phyloP scores from a whole-genome alignment of 148 eudicot genomes.

The Silene latifolia region DNA sequence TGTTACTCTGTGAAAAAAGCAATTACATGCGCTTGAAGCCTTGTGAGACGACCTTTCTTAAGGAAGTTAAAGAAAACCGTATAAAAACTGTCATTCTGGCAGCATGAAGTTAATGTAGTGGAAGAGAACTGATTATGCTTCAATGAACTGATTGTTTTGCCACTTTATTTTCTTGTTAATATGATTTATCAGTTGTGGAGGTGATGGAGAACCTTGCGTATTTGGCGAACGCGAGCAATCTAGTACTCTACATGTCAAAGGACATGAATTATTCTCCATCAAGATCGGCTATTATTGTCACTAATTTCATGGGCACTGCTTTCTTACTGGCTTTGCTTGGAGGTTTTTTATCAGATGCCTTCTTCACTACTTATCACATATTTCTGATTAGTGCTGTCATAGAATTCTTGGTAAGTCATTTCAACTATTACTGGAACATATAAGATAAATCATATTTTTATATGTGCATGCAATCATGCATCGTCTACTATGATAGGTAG shows the following conservation, averaged over 20 bases:
- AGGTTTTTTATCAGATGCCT: constrained; percentile 81
- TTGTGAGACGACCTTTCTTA: neutral
- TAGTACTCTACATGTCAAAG: constrained; percentile 62
- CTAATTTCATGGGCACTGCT: constrained; percentile 90
- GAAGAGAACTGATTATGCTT: too few species aligned
- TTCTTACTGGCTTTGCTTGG: constrained; percentile 88
- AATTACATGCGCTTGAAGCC: neutral
- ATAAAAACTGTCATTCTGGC: neutral
- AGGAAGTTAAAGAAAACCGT: neutral
- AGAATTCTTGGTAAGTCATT: constrained; percentile 59
- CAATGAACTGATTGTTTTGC: neutral
- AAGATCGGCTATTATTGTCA: constrained; percentile 66
- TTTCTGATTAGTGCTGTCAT: constrained; percentile 61
- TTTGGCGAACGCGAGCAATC: constrained; percentile 88
- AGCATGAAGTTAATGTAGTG: neutral
- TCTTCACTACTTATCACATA: constrained; percentile 60
- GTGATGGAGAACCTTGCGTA: constrained; percentile 80
- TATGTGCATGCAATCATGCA: too few species aligned
- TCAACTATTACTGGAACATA: neutral
- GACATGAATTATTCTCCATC: constrained; percentile 79
- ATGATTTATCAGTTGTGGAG: constrained; percentile 58
- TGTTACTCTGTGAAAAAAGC: too few species aligned
- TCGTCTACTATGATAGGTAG: too few species aligned
- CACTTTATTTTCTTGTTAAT: neutral
- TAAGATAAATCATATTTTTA: too few species aligned